Conservation (phyloP, 345 rosid species). For the Aegle marmelos region DNA sequence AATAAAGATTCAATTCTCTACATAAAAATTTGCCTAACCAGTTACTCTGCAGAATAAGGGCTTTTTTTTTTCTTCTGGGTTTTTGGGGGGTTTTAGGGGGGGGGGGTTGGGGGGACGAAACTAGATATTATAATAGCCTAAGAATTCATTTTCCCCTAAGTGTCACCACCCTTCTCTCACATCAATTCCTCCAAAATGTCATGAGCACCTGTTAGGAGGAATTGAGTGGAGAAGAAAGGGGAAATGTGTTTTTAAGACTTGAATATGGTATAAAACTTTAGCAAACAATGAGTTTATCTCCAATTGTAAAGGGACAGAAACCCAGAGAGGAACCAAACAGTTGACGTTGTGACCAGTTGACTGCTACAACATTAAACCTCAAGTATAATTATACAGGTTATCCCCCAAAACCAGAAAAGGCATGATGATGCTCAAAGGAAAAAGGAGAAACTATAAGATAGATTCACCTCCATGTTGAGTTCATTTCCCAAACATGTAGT, state of each 20-base stretch:
- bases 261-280: neutral
- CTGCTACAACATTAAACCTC: constrained; percentile 4
- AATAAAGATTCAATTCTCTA: neutral
- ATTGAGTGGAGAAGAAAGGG: neutral
- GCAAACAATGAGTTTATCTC: neutral
- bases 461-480: constrained; percentile 75
- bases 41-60: neutral
- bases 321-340: neutral
- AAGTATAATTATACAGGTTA: neutral
- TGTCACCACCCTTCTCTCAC: neutral
- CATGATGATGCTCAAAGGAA: constrained; percentile 4
- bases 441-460: constrained; percentile 4
- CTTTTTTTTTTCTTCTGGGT: too few species aligned
- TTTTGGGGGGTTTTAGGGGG: too few species aligned
- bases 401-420: neutral
- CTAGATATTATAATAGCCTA: neutral
- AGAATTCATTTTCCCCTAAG: neutral
- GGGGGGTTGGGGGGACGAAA: too few species aligned
- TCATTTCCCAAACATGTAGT: constrained; percentile 77
- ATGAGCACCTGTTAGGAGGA: neutral
- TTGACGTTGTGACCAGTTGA: neutral
- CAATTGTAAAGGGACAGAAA: neutral
- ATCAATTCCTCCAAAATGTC: neutral
- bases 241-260: neutral
- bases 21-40: neutral